Evolutionary conservation across 495 filamentous ascomycete genomes (phyloP).

Genomic region (Penicillium paxilli): DNA sequence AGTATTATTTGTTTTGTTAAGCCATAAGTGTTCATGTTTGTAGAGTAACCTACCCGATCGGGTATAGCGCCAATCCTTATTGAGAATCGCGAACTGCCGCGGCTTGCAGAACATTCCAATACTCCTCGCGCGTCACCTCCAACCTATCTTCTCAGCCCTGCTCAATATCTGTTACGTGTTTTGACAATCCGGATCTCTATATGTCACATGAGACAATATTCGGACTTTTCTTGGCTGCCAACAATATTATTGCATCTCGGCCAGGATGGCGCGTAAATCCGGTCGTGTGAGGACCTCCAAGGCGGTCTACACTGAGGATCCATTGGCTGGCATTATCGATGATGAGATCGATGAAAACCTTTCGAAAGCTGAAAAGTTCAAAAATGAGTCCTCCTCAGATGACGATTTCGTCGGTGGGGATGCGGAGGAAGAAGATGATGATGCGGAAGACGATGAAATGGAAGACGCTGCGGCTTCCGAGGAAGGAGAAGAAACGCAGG

Average conservation of each 20-base stretch:
- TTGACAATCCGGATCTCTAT: background rate
- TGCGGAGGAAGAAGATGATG: conserved; percentile 14
- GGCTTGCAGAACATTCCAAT: background rate
- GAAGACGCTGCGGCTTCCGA: conserved; percentile 14
- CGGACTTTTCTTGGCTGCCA: background rate
- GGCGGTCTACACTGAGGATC: conserved; percentile 38
- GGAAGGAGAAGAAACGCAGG: conserved; percentile 13
- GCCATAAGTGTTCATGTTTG: too few relatives aligned
- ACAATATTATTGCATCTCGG: background rate
- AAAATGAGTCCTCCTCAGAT: conserved; percentile 24
- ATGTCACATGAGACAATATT: background rate
- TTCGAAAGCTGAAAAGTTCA: conserved; percentile 13
- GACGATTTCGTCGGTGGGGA: conserved; percentile 28
- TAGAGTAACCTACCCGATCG: background rate
- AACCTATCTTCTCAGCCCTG: background rate
- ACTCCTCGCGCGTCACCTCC: background rate
- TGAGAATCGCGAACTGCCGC: background rate
- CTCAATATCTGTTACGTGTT: background rate
- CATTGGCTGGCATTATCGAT: conserved; percentile 36
- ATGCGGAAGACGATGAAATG: conserved; percentile 16
- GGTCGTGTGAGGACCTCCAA: conserved; percentile 31
- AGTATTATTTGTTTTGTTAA: too few relatives aligned
- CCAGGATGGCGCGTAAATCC: conserved; percentile 40
- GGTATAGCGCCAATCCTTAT: background rate
- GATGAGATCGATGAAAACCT: conserved; percentile 5